Evolutionary conservation across 345 rosid genomes (phyloP).

Genomic region (Atalantia buxifolia): DNA sequence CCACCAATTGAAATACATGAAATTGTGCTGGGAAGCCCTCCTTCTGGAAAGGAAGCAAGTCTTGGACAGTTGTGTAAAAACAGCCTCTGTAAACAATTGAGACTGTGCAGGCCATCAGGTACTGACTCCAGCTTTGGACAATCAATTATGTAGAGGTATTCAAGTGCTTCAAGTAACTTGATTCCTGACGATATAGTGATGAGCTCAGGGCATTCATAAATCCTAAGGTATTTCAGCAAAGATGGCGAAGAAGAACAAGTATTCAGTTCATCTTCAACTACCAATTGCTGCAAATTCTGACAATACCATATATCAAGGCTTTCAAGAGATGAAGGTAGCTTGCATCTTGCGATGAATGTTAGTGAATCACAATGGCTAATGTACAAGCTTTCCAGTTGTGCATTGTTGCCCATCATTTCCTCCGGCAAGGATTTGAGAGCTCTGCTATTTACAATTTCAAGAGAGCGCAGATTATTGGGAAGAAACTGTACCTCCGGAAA

Average conservation of each 20-base stretch:
- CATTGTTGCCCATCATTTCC: neutral
- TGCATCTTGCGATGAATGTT: neutral
- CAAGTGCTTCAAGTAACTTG: neutral
- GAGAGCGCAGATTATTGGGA: neutral
- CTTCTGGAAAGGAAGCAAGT: neutral
- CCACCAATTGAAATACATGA: neutral
- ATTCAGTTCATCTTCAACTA: no score
- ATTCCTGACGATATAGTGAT: neutral
- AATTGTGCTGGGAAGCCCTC: constrained; percentile 1
- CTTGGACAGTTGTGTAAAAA: neutral
- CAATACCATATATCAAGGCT: no score
- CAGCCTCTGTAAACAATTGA: neutral
- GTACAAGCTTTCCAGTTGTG: neutral
- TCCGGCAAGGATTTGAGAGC: neutral
- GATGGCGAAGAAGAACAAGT: neutral
- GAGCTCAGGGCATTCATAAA: constrained; percentile 4
- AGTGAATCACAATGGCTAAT: neutral
- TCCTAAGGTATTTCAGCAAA: neutral
- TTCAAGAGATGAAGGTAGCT: no score
- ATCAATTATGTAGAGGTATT: neutral
- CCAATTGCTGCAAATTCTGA: no score
- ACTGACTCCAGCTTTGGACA: constrained; percentile 1
- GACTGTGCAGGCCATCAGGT: neutral
- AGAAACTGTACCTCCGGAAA: neutral
- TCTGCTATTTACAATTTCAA: neutral